These are phyloP conservation scores for Delitschia confertaspora DNA, from an alignment of 495 filamentous ascomycete genomes.

Conservation along the genomic window DNA sequence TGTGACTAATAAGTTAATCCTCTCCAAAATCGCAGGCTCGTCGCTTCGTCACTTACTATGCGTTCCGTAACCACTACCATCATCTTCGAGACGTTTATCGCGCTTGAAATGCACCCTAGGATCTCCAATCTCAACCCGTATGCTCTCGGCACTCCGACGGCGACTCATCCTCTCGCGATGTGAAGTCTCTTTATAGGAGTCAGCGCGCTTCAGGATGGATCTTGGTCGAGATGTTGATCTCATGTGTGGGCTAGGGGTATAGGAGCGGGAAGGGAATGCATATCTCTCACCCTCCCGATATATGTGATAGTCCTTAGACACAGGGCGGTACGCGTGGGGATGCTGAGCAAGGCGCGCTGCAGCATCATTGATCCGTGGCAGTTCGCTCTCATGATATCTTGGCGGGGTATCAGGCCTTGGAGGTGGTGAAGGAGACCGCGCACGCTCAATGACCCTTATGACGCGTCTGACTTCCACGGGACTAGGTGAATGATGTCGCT, in stretches of 20 bases:
- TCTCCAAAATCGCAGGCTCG: background rate
- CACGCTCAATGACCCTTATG: too few relatives aligned
- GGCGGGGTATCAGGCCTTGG: background rate
- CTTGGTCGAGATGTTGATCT: too few relatives aligned
- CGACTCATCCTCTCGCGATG: background rate
- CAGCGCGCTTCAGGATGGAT: background rate
- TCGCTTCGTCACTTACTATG: background rate
- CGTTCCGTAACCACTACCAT: background rate
- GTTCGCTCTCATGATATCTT: background rate
- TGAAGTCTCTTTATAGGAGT: constrained; percentile 3
- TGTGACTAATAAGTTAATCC: background rate
- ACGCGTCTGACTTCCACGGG: background rate
- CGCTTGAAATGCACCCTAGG: constrained; percentile 17
- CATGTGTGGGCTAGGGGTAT: too few relatives aligned
- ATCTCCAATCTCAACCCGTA: constrained; percentile 13
- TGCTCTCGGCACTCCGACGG: constrained; percentile 12
- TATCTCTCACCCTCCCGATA: too few relatives aligned
- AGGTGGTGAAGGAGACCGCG: background rate
- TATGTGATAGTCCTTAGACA: background rate
- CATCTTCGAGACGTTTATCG: background rate
- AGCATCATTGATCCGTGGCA: background rate
- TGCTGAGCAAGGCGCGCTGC: background rate
- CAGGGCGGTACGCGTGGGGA: background rate
- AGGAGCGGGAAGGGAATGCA: too few relatives aligned
- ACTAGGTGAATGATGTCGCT: background rate